Conservation (phyloP, 2,329 filamentous ascomycete genomes). For the Orbilia blumenaviensis region DNA sequence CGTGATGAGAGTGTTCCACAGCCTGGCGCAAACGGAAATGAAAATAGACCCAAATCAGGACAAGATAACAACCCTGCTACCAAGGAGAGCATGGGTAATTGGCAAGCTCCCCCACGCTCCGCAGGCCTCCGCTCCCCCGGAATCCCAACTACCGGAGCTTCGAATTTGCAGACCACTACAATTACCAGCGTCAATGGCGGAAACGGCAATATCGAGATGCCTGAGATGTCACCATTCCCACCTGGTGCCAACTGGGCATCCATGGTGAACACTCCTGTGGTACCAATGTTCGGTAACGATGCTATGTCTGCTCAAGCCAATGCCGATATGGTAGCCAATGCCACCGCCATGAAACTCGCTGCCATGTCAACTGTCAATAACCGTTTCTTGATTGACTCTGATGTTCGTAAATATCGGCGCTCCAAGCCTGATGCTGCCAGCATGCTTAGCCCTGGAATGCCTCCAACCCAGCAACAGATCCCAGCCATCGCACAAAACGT, state of each 20-base stretch:
- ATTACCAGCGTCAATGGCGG: slow-evolving; percentile 76
- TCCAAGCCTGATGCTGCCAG: slow-evolving; percentile 79
- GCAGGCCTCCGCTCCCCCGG: slow-evolving; percentile 83
- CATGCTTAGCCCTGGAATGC: slow-evolving; percentile 63
- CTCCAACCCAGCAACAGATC: slow-evolving; percentile 68
- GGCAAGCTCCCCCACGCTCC: slow-evolving; percentile 80
- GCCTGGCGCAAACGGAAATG: slow-evolving; percentile 63
- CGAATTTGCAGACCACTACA: slow-evolving; percentile 66
- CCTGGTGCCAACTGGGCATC: slow-evolving; percentile 96
- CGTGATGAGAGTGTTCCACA: slow-evolving; percentile 58
- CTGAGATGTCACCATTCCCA: slow-evolving; percentile 83
- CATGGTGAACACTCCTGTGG: slow-evolving; percentile 97
- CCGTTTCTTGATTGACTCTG: slow-evolving; percentile 86
- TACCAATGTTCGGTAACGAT: slow-evolving; percentile 76
- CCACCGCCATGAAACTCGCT: slow-evolving; percentile 97
- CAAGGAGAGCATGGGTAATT: slow-evolving; percentile 92
- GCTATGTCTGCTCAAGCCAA: slow-evolving; percentile 71
- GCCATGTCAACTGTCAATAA: slow-evolving; percentile 98
- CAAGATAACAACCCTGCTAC: slow-evolving; percentile 61
- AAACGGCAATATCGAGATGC: slow-evolving; percentile 74
- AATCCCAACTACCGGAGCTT: slow-evolving; percentile 63
- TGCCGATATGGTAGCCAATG: slow-evolving; percentile 98
- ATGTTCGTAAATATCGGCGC: slow-evolving; percentile 94
- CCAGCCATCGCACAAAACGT: slow-evolving; percentile 76
- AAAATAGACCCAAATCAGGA: slow-evolving; percentile 45